These are phyloP conservation scores for Strigomonas galati DNA, from an alignment of 208 protist species.

Conservation along the genomic window DNA sequence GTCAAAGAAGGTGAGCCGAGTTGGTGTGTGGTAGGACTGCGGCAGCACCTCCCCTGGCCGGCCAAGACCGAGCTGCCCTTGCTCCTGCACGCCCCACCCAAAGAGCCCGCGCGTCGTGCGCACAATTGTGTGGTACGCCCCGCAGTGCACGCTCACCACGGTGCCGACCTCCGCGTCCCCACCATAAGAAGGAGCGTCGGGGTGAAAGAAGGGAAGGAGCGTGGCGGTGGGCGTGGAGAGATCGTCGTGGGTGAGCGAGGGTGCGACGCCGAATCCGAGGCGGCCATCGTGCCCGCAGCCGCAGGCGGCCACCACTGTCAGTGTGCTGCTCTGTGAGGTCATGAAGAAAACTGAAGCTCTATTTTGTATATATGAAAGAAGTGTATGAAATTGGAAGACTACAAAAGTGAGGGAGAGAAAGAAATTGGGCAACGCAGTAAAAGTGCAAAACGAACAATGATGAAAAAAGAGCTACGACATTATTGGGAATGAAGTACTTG, in stretches of 20 bases:
- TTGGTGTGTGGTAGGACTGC: conserved; percentile 19
- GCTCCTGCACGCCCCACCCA: conserved; percentile 69
- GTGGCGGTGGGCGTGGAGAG: neutral
- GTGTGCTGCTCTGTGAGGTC: neutral
- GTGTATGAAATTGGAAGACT: neutral
- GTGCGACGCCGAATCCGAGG: neutral
- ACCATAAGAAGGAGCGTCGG: neutral
- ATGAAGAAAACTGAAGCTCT: too few species aligned
- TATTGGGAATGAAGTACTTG: neutral
- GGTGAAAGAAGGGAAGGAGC: neutral
- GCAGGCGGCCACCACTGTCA: neutral
- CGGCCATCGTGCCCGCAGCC: conserved; percentile 10
- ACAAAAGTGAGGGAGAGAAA: neutral
- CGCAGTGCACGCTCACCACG: conserved; percentile 18
- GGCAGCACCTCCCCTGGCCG: conserved; percentile 50
- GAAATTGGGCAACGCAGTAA: neutral
- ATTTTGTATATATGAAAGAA: too few species aligned
- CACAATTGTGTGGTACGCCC: conserved; percentile 82
- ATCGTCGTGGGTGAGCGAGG: neutral
- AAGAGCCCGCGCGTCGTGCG: conserved; percentile 63
- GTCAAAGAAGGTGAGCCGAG: conserved; percentile 12
- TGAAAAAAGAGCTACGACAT: neutral
- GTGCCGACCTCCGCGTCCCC: neutral
- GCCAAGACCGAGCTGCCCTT: conserved; percentile 75
- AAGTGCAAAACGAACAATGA: neutral